A percentile compares a stretch with the other conserved stretches of the same genome.
phyloP scores from a whole-genome alignment of 2,329 filamentous ascomycete species.

The Neofusicoccum laricinum region DNA sequence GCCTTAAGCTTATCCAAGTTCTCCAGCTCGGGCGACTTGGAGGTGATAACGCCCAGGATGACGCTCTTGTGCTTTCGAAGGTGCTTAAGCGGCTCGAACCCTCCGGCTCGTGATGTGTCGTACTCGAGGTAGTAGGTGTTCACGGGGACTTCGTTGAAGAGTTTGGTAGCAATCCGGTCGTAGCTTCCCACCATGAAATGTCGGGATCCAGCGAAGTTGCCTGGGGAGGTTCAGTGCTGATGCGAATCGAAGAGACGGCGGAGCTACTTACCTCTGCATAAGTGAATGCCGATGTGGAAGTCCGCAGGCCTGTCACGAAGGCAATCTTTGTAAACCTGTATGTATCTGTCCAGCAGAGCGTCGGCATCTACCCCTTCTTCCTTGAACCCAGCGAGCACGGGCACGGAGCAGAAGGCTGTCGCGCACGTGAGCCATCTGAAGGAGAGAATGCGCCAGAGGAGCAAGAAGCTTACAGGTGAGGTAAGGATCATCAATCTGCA shows the following conservation, averaged over 20 bases:
- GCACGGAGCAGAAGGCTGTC: slow-evolving; percentile 33
- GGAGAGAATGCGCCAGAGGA: neutral
- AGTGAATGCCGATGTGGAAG: slow-evolving; percentile 73
- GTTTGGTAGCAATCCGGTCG: slow-evolving; percentile 44
- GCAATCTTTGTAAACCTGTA: slow-evolving; percentile 72
- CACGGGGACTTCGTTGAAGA: slow-evolving; percentile 34
- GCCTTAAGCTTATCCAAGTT: slow-evolving; percentile 46
- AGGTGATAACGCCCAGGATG: slow-evolving; percentile 46
- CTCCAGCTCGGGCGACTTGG: slow-evolving; percentile 46
- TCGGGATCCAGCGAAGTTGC: slow-evolving; percentile 46
- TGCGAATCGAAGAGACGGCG: slow-evolving; percentile 21
- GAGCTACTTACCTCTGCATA: slow-evolving; percentile 50
- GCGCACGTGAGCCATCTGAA: neutral
- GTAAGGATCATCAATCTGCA: slow-evolving; percentile 50
- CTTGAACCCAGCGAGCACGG: slow-evolving; percentile 46
- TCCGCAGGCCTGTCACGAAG: slow-evolving; percentile 59
- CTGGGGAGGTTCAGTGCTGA: slow-evolving; percentile 25
- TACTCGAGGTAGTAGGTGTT: slow-evolving; percentile 44
- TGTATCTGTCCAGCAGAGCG: slow-evolving; percentile 71
- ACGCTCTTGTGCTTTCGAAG: slow-evolving; percentile 48
- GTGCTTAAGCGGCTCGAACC: slow-evolving; percentile 45
- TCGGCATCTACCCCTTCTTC: slow-evolving; percentile 67
- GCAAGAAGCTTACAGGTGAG: slow-evolving; percentile 32
- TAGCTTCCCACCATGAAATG: slow-evolving; percentile 49
- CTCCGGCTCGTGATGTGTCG: slow-evolving; percentile 48